These are phyloP conservation scores for Balakata baccata DNA, from an alignment of 345 rosid species.

Conservation along the genomic window DNA sequence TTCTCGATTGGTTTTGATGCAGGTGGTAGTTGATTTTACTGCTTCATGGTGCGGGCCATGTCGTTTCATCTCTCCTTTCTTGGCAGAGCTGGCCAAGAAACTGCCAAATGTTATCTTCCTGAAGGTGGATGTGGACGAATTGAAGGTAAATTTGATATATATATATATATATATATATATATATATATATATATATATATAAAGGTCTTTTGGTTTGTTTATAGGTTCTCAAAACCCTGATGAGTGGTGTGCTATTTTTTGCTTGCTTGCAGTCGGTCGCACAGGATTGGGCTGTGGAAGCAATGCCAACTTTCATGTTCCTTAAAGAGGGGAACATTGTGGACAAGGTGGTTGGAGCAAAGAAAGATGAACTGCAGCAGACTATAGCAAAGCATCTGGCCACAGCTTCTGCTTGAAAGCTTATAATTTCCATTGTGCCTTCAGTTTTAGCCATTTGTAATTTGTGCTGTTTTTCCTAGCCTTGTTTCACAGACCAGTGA, in stretches of 20 bases:
- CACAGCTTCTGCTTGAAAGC: slow-evolving; percentile 35
- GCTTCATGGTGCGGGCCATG: slow-evolving; percentile 85
- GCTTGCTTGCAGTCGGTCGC: slow-evolving; percentile 47
- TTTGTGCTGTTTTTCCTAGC: background rate
- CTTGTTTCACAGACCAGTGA: too few species aligned
- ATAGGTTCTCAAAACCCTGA: background rate
- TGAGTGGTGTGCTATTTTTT: background rate
- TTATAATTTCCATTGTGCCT: background rate
- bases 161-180: too few species aligned
- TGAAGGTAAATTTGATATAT: slow-evolving; percentile 49
- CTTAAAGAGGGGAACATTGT: slow-evolving; percentile 47
- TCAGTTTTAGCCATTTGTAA: slow-evolving; percentile 1
- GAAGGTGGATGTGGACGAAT: slow-evolving; percentile 78
- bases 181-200: too few species aligned
- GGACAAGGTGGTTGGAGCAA: slow-evolving; percentile 64
- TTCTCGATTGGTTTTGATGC: background rate
- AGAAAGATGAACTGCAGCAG: slow-evolving; percentile 66
- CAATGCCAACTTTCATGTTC: slow-evolving; percentile 73
- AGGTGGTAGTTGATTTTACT: slow-evolving; percentile 70
- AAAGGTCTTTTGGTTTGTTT: background rate
- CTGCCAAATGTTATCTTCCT: slow-evolving; percentile 49
- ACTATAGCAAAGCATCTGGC: slow-evolving; percentile 57
- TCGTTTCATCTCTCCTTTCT: slow-evolving; percentile 59
- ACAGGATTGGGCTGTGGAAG: slow-evolving; percentile 62
- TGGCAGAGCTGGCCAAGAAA: slow-evolving; percentile 60